Base-by-base conservation (phyloP, 495 filamentous ascomycete species). In the Talaromyces borbonicus region DNA sequence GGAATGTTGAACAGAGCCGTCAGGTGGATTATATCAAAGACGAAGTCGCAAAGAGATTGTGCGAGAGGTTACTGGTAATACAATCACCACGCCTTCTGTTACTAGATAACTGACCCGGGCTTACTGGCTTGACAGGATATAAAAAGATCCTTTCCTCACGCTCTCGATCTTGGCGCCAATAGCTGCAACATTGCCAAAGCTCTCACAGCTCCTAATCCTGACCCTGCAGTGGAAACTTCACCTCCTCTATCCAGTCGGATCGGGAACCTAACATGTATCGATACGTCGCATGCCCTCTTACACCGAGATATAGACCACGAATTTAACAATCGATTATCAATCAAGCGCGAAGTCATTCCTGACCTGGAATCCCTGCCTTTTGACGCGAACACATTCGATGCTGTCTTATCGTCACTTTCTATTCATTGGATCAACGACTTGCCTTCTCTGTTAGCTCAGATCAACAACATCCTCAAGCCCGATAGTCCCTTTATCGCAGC, bases 351-450 rank as follows among this genome's bases (percentile, higher is more conserved):
- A 27, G 75, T 90, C 7, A 69, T 94, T 2, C 60, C 69, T 0
- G 65, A 79, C 31, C 72, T 84, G 49, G 85, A 93, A 49, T 65
- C 77, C 2, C 69, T 95, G 1, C 87, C 90, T 0, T 95, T 86
- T 66, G 74, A 71, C 16, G 64, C 81, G n/a, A 73, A 80, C 52
- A 74, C 76, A 15, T 95, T 96, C 64, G 87, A 95, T 66, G 82
- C 92, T 26, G 85, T 95, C 2, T 68, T 99, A 22, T 87, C 81
- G 54, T 90, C 83, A 33, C 68, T 94, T 49, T 87, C 81, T 25
- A 76, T 99, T 59, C 93, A 99, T 65, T 99, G 93, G 93, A 82
- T 95, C 65, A 99, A 99, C 63, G 85, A 99, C 59, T 76, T 99
- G 6, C 92, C 93, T 0, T 82, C 80, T 3, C 67, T 90, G 3